Evolutionary conservation across 768 basidiomycete species (phyloP), one percentile per base, ranked within the genome.

Genomic region (Grammothele lineata): DNA sequence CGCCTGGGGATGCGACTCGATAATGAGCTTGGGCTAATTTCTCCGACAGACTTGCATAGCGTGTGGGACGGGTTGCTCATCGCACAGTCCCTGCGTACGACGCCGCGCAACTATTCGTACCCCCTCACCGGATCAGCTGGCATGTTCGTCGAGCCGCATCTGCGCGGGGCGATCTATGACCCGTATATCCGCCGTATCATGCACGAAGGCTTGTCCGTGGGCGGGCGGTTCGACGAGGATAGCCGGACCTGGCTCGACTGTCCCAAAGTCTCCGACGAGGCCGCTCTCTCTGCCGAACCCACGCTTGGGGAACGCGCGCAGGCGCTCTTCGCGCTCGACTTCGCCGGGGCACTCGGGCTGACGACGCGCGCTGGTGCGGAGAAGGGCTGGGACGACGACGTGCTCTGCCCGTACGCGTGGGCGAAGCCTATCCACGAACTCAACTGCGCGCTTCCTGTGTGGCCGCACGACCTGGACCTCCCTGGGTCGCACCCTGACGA

Each of bases 41-140:
- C 19, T 41, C 17, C 35, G 27, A 21, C 8, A 77, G 91, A 92
- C 62, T 72, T 97, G 1, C 93, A 95, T 63, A 84, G 87, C 1
- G 72, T 91, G 0, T 97, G 92, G 95, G 94, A 97, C 60, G 70
- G 71, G 15, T 71, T 80, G 24, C 76, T 99, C 43, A 83, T 96
- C 57, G 83, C 91, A 4, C 85, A 92, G 65, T 79, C 83, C 17
- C 74, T 98, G 47, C 82, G 92, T 26, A 76, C 77, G 24, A 74
- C 87, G 0, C 76, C 82, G 0, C 43, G 49, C 18, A 95, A 97
- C 65, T 98, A 99, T 61, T 78, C 85, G 3, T 64, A 52, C 0
- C 90, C 87, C 1, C 70, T 95, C 0, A 83, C 72, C 4, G 73
- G 77, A 40, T 74, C 92, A 41, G 91, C 93, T 57, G 62, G 59